Base-by-base conservation (phyloP, 352 stramenopile genomes). In the Phytophthora meadii region DNA sequence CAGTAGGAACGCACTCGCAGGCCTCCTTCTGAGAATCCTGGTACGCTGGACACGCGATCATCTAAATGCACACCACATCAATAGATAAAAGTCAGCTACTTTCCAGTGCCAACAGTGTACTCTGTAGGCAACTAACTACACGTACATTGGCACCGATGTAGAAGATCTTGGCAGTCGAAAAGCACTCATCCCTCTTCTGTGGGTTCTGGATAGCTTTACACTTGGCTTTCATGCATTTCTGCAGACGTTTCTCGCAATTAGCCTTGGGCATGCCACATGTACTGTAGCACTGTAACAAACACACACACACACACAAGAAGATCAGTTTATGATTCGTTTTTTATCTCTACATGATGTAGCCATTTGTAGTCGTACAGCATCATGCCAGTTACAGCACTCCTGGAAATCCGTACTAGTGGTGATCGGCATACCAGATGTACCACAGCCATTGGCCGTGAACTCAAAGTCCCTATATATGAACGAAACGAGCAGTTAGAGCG, bases 321-420 rank as follows among this genome's bases (percentile, higher is more conserved):
- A 32, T 49, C 10, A 49, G 28, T 9, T 12, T n/a, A 4, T 1
- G 17, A 1, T 52, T n/a, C 44, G 19, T 46, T 19, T 19, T n/a
- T 19, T 17, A 9, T 9, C 53, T 34, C 8, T 2, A 15, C 34
- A 30, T 14, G 14, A 30, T 28, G 25, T 48, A 40, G 32, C 28
- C 47, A 46, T 46, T 28, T 42, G 14, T n/a, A 10, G 5, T 51
- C 77, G 28, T 75, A 93, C 85, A 45, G 76, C 83, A 59, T 94
- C 83, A 65, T 94, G 86, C 81, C 81, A 90, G 51, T 94, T 88
- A 66, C 86, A 94, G 74, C 86, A 94, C 24, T 89, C 74, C 25
- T 79, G 61, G 54, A 92, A 88, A 30, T 92, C 80, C 6, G 65
- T 49, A 4, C 59, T 57, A 0, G 70, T 67, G 32, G 34, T 75